phyloP scores from a whole-genome alignment of 495 filamentous ascomycete species.

The Penicillium maclennaniae region DNA sequence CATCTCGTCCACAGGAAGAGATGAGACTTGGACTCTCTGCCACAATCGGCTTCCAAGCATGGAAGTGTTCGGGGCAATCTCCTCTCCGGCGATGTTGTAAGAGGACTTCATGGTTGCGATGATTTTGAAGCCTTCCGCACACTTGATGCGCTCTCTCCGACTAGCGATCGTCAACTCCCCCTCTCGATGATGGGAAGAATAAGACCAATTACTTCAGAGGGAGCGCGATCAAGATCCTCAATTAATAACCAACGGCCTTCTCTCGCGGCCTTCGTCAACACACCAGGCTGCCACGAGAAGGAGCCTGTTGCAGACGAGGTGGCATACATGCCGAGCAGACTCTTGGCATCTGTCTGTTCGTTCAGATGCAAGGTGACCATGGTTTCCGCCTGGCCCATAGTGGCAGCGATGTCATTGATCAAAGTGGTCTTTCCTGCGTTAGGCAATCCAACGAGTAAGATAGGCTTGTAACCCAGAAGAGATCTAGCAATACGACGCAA shows the following conservation, averaged over 20 bases:
- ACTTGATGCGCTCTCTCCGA: constrained; percentile 78
- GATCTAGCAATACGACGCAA: constrained; percentile 61
- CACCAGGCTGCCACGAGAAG: constrained; percentile 89
- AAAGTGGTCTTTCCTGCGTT: constrained; percentile 88
- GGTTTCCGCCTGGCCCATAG: constrained; percentile 64
- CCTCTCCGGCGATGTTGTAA: constrained; percentile 65
- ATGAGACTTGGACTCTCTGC: constrained; percentile 65
- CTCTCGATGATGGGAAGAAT: constrained; percentile 87
- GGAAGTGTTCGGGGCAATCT: constrained; percentile 48
- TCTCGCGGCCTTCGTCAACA: constrained; percentile 85
- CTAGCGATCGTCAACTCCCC: constrained; percentile 83
- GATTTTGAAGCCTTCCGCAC: constrained; percentile 77
- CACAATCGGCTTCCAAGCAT: constrained; percentile 81
- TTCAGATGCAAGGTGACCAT: constrained; percentile 94
- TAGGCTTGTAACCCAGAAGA: constrained; percentile 60
- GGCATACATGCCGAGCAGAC: constrained; percentile 89
- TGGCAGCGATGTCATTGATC: constrained; percentile 75
- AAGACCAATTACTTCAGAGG: constrained; percentile 90
- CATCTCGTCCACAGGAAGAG: constrained; percentile 68
- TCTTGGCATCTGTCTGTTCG: constrained; percentile 95
- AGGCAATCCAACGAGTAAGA: constrained; percentile 77
- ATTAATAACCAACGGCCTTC: constrained; percentile 96
- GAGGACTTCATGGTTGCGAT: constrained; percentile 85
- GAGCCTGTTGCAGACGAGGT: constrained; percentile 79
- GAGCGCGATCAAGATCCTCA: constrained; percentile 92